Percentiles rank a stretch among this genome's conserved stretches.
Evolutionary conservation across 371 early-diverging fungal genomes (phyloP).

Genomic region (Mucor racemosus): DNA sequence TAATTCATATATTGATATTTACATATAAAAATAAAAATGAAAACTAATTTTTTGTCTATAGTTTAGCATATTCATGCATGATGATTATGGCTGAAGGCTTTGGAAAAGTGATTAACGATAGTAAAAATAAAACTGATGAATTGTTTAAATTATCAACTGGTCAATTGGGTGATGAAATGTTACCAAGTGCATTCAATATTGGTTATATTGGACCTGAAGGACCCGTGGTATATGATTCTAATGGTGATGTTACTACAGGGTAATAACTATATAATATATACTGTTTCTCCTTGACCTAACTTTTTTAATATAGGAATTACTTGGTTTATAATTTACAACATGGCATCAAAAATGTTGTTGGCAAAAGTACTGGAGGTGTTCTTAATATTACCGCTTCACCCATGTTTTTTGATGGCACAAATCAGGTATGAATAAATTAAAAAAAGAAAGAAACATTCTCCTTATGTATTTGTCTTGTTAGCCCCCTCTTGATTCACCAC

Average conservation of each 20-base stretch:
- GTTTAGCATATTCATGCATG: slow-evolving; percentile 62
- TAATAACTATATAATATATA: slow-evolving; percentile 17
- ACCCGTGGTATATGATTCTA: slow-evolving; percentile 58
- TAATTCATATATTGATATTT: slow-evolving; percentile 25
- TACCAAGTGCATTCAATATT: slow-evolving; percentile 56
- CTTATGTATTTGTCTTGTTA: slow-evolving; percentile 10
- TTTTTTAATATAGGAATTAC: slow-evolving; percentile 60
- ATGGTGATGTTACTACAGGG: slow-evolving; percentile 61
- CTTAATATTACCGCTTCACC: slow-evolving; percentile 48
- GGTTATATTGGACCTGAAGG: slow-evolving; percentile 67
- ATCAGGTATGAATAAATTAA: slow-evolving; percentile 24
- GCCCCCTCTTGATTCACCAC: slow-evolving; percentile 60
- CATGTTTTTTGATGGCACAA: slow-evolving; percentile 62
- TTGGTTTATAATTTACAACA: slow-evolving; percentile 59
- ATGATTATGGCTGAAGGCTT: slow-evolving; percentile 63
- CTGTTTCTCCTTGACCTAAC: no score
- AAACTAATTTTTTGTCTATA: no score
- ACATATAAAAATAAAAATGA: no score
- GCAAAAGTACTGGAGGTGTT: slow-evolving; percentile 50
- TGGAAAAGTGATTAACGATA: slow-evolving; percentile 39
- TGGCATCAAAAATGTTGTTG: slow-evolving; percentile 44
- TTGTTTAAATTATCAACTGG: slow-evolving; percentile 45
- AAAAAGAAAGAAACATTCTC: neutral
- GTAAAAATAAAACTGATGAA: slow-evolving; percentile 43
- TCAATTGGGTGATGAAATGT: slow-evolving; percentile 43